Evolutionary conservation across 1,284 basidiomycete genomes (phyloP), one percentile per base, ranked within the genome.

Genomic region (Meira miltonrushii): DNA sequence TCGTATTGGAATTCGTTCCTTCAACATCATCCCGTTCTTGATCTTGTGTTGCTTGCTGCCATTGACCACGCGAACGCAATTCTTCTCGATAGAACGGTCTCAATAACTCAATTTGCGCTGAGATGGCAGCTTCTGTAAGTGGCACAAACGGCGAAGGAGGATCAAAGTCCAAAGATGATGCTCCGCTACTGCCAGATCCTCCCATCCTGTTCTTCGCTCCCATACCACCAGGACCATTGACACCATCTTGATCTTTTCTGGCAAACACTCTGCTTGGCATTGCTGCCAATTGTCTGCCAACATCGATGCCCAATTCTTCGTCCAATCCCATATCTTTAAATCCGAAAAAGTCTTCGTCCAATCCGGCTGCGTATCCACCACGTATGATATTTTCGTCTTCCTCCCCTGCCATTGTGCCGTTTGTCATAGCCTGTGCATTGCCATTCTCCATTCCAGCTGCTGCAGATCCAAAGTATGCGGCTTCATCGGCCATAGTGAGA

Each of bases 341-440:
- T 17, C 92, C 93, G 38, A 97, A 85, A 79, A 92, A 95, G 79
- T 97, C 93, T 70, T 95, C 92, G 39, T 92, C 92, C 15, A 94
- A 83, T 21, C 86, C 84, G 56, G 90, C 89, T 0, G 90, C 88
- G 78, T 93, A 93, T 66, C 88, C 87, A 56, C 92, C 92, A 70
- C 87, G 88, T 69, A 3, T 3, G 58, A 57, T 39, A 53, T 43
- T 55, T 19, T 33, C 28, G 8, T 33, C 28, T 33, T 33, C 28
- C 8, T 33, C 28, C 8, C 28, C 28, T 33, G 28, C 28, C 28
- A 33, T 33, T 33, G 28, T 33, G 28, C 28, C 28, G 8, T 33
- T 33, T 33, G 28, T 8, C 28, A 33, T 33, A 33, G 28, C 4
- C 28, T 33, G 28, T 33, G 28, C 3, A 9, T 3, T 9, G 4